phyloP scores from a whole-genome alignment of 1,284 basidiomycete genomes.

The Rhizoctonia solani region DNA sequence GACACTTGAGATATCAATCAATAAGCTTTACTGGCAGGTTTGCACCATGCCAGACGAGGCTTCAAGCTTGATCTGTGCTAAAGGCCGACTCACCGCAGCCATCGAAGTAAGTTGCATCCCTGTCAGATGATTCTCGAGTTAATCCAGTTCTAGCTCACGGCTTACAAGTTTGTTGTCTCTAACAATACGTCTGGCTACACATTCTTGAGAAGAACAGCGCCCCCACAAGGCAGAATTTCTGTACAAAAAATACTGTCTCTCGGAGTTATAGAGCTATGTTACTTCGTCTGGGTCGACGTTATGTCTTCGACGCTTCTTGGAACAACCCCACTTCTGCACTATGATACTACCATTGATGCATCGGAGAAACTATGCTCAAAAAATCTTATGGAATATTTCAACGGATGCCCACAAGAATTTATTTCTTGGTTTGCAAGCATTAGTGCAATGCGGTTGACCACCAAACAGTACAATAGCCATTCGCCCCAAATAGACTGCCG shows the following conservation, averaged over 20 bases:
- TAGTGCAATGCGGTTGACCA: too few species aligned
- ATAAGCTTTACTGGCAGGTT: neutral
- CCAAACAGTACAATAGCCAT: too few species aligned
- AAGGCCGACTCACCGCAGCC: neutral
- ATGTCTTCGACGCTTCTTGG: constrained; percentile 3
- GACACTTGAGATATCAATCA: neutral
- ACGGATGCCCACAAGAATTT: too few species aligned
- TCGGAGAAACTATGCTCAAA: too few species aligned
- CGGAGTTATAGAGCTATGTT: neutral
- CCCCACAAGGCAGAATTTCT: neutral
- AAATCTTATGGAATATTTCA: too few species aligned
- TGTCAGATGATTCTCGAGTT: neutral
- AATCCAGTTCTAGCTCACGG: neutral
- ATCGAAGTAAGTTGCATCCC: neutral
- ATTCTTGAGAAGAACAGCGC: neutral
- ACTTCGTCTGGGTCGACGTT: constrained; percentile 18
- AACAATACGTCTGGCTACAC: constrained; percentile 13
- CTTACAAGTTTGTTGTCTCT: neutral
- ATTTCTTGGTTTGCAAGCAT: too few species aligned
- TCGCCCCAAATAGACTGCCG: too few species aligned
- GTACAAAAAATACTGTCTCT: neutral
- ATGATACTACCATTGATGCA: neutral
- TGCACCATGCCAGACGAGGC: neutral
- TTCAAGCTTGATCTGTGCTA: neutral
- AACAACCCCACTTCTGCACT: neutral